These are phyloP conservation scores for Pleurotus tuber-regium DNA, from an alignment of 768 basidiomycete genomes.

Conservation along the genomic window DNA sequence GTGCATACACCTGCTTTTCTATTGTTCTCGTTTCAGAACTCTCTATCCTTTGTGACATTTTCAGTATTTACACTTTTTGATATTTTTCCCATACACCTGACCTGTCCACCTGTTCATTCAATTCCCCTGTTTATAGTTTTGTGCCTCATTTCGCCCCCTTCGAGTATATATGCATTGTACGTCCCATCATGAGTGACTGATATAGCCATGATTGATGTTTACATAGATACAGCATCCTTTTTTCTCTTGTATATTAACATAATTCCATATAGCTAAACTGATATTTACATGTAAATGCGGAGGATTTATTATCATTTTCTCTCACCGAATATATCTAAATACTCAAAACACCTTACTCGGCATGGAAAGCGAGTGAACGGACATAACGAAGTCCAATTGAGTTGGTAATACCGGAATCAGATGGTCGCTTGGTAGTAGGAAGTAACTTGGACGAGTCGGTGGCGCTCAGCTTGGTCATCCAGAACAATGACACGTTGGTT, in stretches of 20 bases:
- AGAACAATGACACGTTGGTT: neutral
- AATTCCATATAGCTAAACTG: conserved; percentile 5
- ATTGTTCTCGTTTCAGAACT: neutral
- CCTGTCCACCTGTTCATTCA: neutral
- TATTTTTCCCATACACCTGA: neutral
- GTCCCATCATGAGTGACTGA: neutral
- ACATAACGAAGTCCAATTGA: neutral
- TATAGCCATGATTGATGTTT: neutral
- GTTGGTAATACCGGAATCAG: neutral
- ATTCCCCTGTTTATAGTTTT: conserved; percentile 5
- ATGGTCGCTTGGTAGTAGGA: neutral
- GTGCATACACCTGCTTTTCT: conserved; percentile 8
- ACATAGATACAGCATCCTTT: conserved; percentile 9
- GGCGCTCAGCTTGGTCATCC: neutral
- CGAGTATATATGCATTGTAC: neutral
- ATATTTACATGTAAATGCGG: conserved; percentile 5
- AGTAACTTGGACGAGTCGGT: neutral
- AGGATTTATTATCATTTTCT: too few relatives aligned
- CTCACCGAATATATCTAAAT: too few relatives aligned
- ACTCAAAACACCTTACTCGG: too few relatives aligned
- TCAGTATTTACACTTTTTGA: neutral
- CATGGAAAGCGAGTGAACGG: too few relatives aligned
- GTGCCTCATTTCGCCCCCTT: neutral
- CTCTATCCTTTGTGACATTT: neutral
- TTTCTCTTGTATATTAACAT: conserved; percentile 3